Percentiles rank a stretch among this genome's conserved stretches.
Conservation (phyloP, 2,329 filamentous ascomycete species). For the Paecilomyces variotii region DNA sequence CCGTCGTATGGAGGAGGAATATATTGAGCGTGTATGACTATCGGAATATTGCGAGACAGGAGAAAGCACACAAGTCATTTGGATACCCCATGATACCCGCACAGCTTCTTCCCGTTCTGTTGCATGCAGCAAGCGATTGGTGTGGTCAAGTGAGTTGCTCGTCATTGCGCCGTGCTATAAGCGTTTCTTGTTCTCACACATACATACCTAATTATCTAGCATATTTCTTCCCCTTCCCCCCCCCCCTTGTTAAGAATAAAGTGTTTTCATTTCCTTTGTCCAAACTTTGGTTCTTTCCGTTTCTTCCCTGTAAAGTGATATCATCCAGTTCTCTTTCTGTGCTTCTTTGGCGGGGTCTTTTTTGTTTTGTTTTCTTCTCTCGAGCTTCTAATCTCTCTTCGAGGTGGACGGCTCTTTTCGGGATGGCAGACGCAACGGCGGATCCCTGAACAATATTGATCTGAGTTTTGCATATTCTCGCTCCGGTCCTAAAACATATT, state of each 20-base stretch:
- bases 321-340: background rate
- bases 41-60: slow-evolving; percentile 13
- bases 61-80: slow-evolving; percentile 28
- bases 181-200: slow-evolving; percentile 18
- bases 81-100: slow-evolving; percentile 33
- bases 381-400: background rate
- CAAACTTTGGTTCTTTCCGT: slow-evolving; percentile 9
- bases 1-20: slow-evolving; percentile 7
- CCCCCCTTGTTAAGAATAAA: background rate
- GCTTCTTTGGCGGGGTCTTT: background rate
- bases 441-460: background rate
- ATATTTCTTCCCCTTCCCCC: slow-evolving; percentile 11
- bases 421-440: background rate
- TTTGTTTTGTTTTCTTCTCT: background rate
- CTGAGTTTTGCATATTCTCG: background rate
- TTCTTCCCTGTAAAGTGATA: slow-evolving; percentile 3
- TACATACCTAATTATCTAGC: slow-evolving; percentile 26
- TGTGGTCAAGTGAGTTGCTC: slow-evolving; percentile 6
- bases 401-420: background rate
- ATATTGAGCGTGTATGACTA: slow-evolving; percentile 9
- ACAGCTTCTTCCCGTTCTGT: slow-evolving; percentile 23
- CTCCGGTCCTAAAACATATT: background rate
- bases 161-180: slow-evolving; percentile 21
- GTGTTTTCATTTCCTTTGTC: slow-evolving; percentile 7
- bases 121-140: slow-evolving; percentile 28